Evolutionary conservation across 1,139 yeast species (phyloP).

Genomic region (Yamadazyma triangularis): DNA sequence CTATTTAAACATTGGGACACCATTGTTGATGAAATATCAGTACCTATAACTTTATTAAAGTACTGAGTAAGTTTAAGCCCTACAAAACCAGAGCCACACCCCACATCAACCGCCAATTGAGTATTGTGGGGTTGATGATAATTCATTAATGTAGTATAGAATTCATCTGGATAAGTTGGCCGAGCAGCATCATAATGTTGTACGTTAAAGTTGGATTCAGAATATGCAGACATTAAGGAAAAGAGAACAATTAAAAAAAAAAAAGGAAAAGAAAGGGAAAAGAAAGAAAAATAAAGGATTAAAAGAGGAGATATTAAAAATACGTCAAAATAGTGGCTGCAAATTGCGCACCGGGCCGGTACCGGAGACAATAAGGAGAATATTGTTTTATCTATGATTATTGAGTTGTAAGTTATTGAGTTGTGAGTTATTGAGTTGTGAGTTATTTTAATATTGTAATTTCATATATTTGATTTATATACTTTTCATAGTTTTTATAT

Average conservation of each 20-base stretch:
- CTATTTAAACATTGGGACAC: slow-evolving; percentile 45
- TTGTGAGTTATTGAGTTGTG: no score
- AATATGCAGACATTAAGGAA: slow-evolving; percentile 33
- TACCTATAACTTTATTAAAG: slow-evolving; percentile 52
- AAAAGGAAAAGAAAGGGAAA: no score
- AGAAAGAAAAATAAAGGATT: no score
- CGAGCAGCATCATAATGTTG: slow-evolving; percentile 35
- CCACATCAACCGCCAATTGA: slow-evolving; percentile 59
- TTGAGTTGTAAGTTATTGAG: no score
- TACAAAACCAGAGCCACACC: slow-evolving; percentile 85
- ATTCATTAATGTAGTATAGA: slow-evolving; percentile 25
- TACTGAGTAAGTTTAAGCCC: slow-evolving; percentile 49
- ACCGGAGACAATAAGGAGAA: no score
- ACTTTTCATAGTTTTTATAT: no score
- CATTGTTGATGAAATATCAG: slow-evolving; percentile 68
- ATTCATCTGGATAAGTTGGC: slow-evolving; percentile 32
- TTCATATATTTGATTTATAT: no score
- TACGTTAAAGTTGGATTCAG: slow-evolving; percentile 30
- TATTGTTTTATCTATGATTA: no score
- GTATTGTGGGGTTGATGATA: slow-evolving; percentile 19
- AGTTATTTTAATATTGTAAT: no score
- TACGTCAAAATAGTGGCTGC: no score
- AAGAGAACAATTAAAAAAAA: no score
- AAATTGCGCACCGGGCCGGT: slow-evolving; percentile 6
- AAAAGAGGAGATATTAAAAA: no score